Evolutionary conservation across 257 asterid genomes (phyloP).

Genomic region (Oldenlandia corymbosa): DNA sequence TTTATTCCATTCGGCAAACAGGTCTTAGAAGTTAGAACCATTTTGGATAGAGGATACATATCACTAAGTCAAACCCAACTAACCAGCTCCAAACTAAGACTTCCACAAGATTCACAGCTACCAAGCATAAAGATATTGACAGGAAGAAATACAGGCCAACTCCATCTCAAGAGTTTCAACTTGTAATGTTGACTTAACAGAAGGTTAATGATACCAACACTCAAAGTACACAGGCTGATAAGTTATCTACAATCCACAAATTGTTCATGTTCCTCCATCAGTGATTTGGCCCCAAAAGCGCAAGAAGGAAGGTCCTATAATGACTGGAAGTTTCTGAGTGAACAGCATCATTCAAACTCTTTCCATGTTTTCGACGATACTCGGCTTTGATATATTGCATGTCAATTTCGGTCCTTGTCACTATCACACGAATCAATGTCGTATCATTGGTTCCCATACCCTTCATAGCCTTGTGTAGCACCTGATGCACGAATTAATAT

Average conservation of each 20-base stretch:
- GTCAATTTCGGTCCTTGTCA: conserved; percentile 86
- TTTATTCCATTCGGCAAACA: too few species aligned
- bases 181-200: not conserved
- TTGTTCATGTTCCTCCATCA: conserved; percentile 21
- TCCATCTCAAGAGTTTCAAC: not conserved
- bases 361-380: conserved; percentile 68
- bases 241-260: not conserved
- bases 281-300: conserved; percentile 55
- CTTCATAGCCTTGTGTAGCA: conserved; percentile 79
- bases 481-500: conserved; percentile 25
- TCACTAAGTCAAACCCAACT: too few species aligned
- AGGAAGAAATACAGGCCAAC: not conserved
- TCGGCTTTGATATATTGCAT: conserved; percentile 81
- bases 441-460: conserved; percentile 85
- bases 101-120: too few species aligned
- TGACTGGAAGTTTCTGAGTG: conserved; percentile 69
- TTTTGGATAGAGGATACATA: too few species aligned
- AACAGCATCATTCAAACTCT: conserved; percentile 59
- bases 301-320: conserved; percentile 63
- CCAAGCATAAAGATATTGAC: too few species aligned
- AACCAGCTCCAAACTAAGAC: too few species aligned
- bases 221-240: not conserved
- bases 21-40: too few species aligned
- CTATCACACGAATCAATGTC: conserved; percentile 57
- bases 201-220: too few species aligned